A percentile compares a stretch with the other conserved stretches of the same genome.
phyloP scores from a whole-genome alignment of 2,329 filamentous ascomycete genomes.

The Colletotrichum tanaceti region DNA sequence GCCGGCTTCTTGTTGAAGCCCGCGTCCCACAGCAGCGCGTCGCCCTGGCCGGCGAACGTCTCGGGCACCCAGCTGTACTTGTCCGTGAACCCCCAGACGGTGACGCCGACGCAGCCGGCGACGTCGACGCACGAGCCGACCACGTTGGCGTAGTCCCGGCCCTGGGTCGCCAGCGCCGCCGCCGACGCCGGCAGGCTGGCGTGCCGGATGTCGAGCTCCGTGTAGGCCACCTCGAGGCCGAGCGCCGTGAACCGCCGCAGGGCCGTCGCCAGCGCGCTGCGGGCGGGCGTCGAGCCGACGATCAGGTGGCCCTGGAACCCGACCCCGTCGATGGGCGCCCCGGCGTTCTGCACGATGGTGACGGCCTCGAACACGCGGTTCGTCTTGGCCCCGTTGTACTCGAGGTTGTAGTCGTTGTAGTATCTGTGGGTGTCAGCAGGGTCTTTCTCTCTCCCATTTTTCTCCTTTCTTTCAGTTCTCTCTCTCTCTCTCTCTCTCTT shows the following conservation, averaged over 20 bases:
- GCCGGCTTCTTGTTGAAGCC: constrained; percentile 55
- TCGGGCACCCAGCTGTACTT: constrained; percentile 53
- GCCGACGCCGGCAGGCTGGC: constrained; percentile 57
- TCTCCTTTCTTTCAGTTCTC: too few relatives aligned
- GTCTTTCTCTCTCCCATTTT: too few relatives aligned
- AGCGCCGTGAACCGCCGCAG: constrained; percentile 63
- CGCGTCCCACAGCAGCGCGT: constrained; percentile 54
- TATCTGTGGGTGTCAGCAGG: constrained; percentile 59
- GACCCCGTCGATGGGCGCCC: constrained; percentile 64
- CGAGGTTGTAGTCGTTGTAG: constrained; percentile 71
- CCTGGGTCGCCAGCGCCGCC: constrained; percentile 58
- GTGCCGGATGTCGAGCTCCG: constrained; percentile 71
- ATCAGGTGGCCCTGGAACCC: constrained; percentile 65
- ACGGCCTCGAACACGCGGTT: constrained; percentile 51
- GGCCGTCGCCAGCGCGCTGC: constrained; percentile 56
- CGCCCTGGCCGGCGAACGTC: constrained; percentile 54
- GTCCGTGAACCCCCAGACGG: constrained; percentile 58
- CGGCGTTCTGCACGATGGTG: constrained; percentile 50
- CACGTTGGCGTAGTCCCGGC: constrained; percentile 57
- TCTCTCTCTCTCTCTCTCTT: too few relatives aligned
- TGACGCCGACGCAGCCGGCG: constrained; percentile 56
- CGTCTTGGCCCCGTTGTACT: constrained; percentile 53
- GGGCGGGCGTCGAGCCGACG: constrained; percentile 56
- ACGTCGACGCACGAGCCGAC: constrained; percentile 54
- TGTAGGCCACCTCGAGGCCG: constrained; percentile 68